Evolutionary conservation across 2,329 filamentous ascomycete genomes (phyloP).

Genomic region (Aspergillus caelatus): DNA sequence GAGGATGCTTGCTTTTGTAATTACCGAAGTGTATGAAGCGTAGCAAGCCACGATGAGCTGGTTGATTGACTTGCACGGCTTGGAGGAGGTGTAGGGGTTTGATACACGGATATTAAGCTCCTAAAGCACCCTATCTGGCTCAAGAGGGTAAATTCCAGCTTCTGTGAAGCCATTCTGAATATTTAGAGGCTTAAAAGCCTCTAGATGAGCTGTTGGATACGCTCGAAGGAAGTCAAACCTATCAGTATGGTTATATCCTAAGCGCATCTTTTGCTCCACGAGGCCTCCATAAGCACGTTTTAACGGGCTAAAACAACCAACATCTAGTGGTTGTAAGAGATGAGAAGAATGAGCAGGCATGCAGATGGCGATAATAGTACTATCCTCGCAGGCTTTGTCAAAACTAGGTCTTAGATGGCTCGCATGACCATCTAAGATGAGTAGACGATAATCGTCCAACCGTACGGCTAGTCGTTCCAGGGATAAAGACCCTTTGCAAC

Average conservation of each 20-base stretch:
- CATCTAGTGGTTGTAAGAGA: too few relatives aligned
- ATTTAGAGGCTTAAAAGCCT: neutral
- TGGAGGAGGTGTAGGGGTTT: neutral
- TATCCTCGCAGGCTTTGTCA: too few relatives aligned
- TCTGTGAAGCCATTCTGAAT: neutral
- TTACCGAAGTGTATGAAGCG: neutral
- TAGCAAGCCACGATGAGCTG: neutral
- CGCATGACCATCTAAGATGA: too few relatives aligned
- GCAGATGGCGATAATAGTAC: too few relatives aligned
- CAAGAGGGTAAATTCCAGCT: neutral
- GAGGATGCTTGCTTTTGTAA: neutral
- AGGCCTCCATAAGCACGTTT: too few relatives aligned
- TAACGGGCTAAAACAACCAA: too few relatives aligned
- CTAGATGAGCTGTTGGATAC: neutral
- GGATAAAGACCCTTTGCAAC: too few relatives aligned
- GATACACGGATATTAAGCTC: neutral
- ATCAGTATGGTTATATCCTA: neutral
- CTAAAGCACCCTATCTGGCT: neutral
- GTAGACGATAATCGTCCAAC: too few relatives aligned
- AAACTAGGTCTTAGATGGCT: too few relatives aligned
- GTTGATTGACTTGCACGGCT: neutral
- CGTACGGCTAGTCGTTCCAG: too few relatives aligned
- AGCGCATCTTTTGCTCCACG: neutral
- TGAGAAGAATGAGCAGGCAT: too few relatives aligned
- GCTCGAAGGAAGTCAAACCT: neutral